Percentiles rank a stretch among this genome's conserved stretches.
phyloP scores from a whole-genome alignment of 139 green algal species.

The Asterochloris sp. region DNA sequence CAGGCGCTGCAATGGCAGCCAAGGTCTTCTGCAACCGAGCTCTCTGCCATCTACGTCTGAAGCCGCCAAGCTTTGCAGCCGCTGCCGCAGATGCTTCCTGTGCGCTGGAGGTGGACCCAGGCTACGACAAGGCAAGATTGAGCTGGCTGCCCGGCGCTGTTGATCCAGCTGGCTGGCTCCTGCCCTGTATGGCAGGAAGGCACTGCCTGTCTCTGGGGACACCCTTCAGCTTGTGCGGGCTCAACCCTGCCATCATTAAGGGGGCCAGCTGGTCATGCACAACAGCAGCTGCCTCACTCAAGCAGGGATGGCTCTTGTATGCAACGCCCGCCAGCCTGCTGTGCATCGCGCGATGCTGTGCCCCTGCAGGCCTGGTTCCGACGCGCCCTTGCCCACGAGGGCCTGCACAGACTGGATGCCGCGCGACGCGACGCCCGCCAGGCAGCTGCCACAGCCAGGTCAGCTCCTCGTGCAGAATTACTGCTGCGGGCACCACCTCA shows the following conservation, averaged over 20 bases:
- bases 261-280: background rate
- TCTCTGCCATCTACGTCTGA: conserved; percentile 13
- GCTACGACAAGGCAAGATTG: background rate
- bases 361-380: conserved; percentile 30
- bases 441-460: conserved; percentile 3
- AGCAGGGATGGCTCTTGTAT: too few species aligned
- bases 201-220: background rate
- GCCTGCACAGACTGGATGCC: background rate
- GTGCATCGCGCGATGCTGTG: background rate
- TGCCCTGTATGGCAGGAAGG: too few species aligned
- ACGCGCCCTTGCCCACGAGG: conserved; percentile 1
- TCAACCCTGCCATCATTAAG: background rate
- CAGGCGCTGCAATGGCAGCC: background rate
- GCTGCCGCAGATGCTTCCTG: conserved; percentile 5
- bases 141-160: too few species aligned
- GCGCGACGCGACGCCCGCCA: background rate
- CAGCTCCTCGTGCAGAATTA: background rate
- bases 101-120: conserved; percentile 3
- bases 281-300: background rate
- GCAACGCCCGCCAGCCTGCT: background rate
- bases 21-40: conserved; percentile 33
- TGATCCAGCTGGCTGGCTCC: background rate
- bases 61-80: background rate
- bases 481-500: too few species aligned
- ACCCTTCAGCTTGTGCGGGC: background rate